Percentiles rank a stretch among this genome's conserved stretches.
Conservation (phyloP, 1,139 yeast species). For the Kodamaea ohmeri region DNA sequence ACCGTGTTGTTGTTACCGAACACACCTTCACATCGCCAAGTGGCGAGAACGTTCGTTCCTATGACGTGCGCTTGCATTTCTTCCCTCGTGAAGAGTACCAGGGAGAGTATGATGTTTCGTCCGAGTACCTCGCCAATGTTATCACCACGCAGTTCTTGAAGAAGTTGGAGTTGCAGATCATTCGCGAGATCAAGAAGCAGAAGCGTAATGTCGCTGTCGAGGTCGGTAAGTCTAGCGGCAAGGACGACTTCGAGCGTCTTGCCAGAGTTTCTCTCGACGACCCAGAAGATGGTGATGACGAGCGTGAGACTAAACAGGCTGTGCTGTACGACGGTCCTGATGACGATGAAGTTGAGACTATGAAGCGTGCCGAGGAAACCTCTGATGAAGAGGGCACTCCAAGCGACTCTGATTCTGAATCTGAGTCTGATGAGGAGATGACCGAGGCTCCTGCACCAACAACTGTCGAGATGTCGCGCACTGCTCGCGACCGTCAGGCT, state of each 20-base stretch:
- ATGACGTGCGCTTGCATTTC: slow-evolving; percentile 70
- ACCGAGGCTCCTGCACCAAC: slow-evolving; percentile 12
- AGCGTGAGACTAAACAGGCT: slow-evolving; percentile 77
- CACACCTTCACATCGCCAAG: slow-evolving; percentile 62
- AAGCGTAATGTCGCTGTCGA: slow-evolving; percentile 54
- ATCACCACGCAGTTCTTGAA: slow-evolving; percentile 64
- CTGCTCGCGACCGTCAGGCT: slow-evolving; percentile 80
- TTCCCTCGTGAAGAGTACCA: slow-evolving; percentile 76
- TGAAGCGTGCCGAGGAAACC: slow-evolving; percentile 76
- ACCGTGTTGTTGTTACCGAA: slow-evolving; percentile 82
- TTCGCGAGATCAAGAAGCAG: slow-evolving; percentile 82
- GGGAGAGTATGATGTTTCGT: slow-evolving; percentile 83
- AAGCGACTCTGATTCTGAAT: slow-evolving; percentile 36
- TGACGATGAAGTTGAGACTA: slow-evolving; percentile 85
- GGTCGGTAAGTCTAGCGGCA: slow-evolving; percentile 73
- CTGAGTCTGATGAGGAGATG: slow-evolving; percentile 30
- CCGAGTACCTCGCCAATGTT: slow-evolving; percentile 72
- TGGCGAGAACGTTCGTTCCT: slow-evolving; percentile 63
- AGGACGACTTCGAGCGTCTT: slow-evolving; percentile 40
- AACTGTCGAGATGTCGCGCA: slow-evolving; percentile 39
- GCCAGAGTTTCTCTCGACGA: slow-evolving; percentile 30
- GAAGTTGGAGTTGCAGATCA: slow-evolving; percentile 67
- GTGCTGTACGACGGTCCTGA: slow-evolving; percentile 94
- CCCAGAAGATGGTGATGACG: slow-evolving; percentile 60
- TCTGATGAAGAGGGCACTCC: slow-evolving; percentile 59